Evolutionary conservation across 2,329 filamentous ascomycete genomes (phyloP), one percentile per base, ranked within the genome.

Genomic region (Orbilia javanica): DNA sequence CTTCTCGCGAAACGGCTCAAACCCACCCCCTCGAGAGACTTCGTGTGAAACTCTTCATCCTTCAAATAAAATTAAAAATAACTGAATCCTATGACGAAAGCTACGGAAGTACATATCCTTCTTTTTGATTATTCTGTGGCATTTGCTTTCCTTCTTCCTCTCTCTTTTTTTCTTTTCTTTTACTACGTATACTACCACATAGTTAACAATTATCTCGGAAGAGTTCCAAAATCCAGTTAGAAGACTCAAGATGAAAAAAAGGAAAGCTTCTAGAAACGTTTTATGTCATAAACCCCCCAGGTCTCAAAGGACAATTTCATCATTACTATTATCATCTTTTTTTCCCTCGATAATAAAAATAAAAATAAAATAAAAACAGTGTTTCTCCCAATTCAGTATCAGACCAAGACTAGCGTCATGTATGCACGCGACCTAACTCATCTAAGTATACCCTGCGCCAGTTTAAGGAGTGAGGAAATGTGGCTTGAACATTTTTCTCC

Each of bases 261-360:
- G 22, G 34, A 60, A 60, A 15, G 5, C 29, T 57, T 57, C 31
- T 7, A 53, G 50, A 53, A 34, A 53, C 29, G 29, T 29, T 57
- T 44, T 20, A 20, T 20, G 42, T 18, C 42, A 44, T 18, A 22
- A 57, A 57, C 52, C 15, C 52, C 39, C 52, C 29, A 18, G 15
- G 52, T 57, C 52, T 57, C 31, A 57, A 57, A 57, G 52, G 52
- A 2, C 8, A 4, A 39, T 15, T n/a, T n/a, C 20, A 20, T 22
- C 7, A 44, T 6, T 4, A 36, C n/a, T n/a, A n/a, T n/a, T n/a
- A n/a, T n/a, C n/a, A 5, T 36, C 13, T 36, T 36, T 36, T 36
- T 36, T 36, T 48, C 18, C 3, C 5, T 8, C 42, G 5, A 46
- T 36, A 36, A 2, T 4, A 36, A 36, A 36, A n/a, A n/a, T n/a